Evolutionary conservation across 768 basidiomycete genomes (phyloP).

Genomic region (Piloderma croceum): DNA sequence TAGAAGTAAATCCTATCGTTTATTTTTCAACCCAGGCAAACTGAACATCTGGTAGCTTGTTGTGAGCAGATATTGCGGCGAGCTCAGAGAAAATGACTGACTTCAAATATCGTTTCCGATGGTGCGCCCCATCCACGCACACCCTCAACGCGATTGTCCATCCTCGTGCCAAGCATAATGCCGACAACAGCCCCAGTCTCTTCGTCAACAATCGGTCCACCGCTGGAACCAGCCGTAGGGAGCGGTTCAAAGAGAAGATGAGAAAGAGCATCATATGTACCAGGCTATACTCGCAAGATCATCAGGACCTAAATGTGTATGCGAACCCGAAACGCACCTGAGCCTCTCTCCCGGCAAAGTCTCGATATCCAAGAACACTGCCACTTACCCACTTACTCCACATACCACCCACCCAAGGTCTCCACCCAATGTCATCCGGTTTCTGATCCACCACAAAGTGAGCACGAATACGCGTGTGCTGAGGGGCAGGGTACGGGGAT

Average conservation of each 20-base stretch:
- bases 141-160: constrained; percentile 52
- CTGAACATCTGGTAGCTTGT: constrained; percentile 42
- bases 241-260: constrained; percentile 49
- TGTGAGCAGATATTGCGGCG: neutral
- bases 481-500: constrained; percentile 54
- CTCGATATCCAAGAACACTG: constrained; percentile 51
- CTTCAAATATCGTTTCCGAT: constrained; percentile 60
- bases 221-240: constrained; percentile 62
- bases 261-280: constrained; percentile 61
- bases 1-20: constrained; percentile 15
- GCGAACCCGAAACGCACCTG: constrained; percentile 31
- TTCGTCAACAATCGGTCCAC: constrained; percentile 61
- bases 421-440: constrained; percentile 37
- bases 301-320: neutral
- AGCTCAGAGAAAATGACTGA: constrained; percentile 20
- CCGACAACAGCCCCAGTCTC: constrained; percentile 61
- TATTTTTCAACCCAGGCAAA: constrained; percentile 40
- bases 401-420: constrained; percentile 46
- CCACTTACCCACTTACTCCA: constrained; percentile 52
- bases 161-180: constrained; percentile 53
- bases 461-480: constrained; percentile 40
- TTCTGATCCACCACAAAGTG: constrained; percentile 48
- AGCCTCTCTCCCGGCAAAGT: constrained; percentile 52
- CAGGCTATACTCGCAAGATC: constrained; percentile 36
- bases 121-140: constrained; percentile 57